Percentiles rank a stretch among this genome's conserved stretches.
These are phyloP conservation scores for Gossypium ekmanianum DNA, from an alignment of 345 rosid species.

Conservation along the genomic window DNA sequence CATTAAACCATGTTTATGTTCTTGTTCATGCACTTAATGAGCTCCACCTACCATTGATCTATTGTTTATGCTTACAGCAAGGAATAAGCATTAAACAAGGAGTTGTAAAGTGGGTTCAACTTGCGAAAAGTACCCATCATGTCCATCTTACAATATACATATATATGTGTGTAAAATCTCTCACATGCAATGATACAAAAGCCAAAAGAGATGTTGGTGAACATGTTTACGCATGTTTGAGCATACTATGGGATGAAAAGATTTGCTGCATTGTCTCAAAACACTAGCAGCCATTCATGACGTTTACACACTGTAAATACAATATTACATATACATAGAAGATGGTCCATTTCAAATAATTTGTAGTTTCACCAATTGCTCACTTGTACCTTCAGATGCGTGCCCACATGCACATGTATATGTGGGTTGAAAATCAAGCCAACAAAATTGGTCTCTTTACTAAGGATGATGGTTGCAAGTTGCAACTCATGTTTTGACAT, in stretches of 20 bases:
- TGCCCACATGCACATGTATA: not conserved
- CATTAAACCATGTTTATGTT: not conserved
- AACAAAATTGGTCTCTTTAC: not conserved
- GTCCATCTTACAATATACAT: not conserved
- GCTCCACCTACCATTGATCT: not conserved
- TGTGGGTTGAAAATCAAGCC: not conserved
- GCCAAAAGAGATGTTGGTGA: not conserved
- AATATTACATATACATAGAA: not conserved
- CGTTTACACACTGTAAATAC: not conserved
- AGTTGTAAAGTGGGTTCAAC: constrained; percentile 3
- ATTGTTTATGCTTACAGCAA: not conserved
- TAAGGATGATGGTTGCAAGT: not conserved
- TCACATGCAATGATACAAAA: constrained; percentile 8
- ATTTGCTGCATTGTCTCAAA: constrained; percentile 11
- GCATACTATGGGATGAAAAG: not conserved
- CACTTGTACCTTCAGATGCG: not conserved
- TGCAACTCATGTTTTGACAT: not conserved
- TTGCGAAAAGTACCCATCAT: constrained; percentile 1
- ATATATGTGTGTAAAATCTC: not conserved
- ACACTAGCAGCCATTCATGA: not conserved
- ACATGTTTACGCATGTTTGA: constrained; percentile 8
- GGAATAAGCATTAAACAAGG: not conserved
- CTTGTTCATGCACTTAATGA: constrained; percentile 10
- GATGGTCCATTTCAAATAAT: not conserved
- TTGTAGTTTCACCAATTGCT: too few relatives aligned